Evolutionary conservation across 352 stramenopile genomes (phyloP).

Genomic region (Pythium rhizo-oryzae): DNA sequence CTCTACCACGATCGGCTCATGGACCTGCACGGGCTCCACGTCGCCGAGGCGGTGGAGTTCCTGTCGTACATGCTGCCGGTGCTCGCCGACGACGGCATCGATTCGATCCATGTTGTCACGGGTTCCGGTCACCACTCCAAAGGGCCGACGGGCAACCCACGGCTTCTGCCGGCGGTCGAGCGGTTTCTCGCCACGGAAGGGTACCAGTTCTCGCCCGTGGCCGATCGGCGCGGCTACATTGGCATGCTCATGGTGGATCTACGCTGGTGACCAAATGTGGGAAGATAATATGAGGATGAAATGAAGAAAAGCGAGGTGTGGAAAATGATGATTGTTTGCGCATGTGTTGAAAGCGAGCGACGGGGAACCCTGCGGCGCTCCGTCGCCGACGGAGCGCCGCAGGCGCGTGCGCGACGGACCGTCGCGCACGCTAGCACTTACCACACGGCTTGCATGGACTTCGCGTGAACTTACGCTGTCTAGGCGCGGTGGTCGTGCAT

Average conservation of each 20-base stretch:
- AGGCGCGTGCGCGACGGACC: too few relatives aligned
- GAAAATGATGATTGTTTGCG: background rate
- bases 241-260: conserved; percentile 87
- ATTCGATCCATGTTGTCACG: conserved; percentile 81
- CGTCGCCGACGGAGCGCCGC: too few relatives aligned
- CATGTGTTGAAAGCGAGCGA: too few relatives aligned
- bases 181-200: conserved; percentile 76
- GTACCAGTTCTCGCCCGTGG: conserved; percentile 73
- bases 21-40: conserved; percentile 84
- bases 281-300: conserved; percentile 22
- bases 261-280: conserved; percentile 46
- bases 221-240: conserved; percentile 74
- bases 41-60: conserved; percentile 80
- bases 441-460: background rate
- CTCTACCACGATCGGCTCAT: conserved; percentile 79
- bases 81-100: conserved; percentile 68
- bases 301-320: conserved; percentile 9
- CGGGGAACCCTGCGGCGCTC: too few relatives aligned
- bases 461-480: too few relatives aligned
- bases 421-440: too few relatives aligned
- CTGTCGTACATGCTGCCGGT: conserved; percentile 73
- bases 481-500: conserved; percentile 91
- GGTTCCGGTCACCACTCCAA: conserved; percentile 86
- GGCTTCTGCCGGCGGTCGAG: conserved; percentile 76
- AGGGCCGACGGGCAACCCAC: conserved; percentile 59